Conservation (phyloP, 2,329 filamentous ascomycete genomes). For the Nemania sp. region DNA sequence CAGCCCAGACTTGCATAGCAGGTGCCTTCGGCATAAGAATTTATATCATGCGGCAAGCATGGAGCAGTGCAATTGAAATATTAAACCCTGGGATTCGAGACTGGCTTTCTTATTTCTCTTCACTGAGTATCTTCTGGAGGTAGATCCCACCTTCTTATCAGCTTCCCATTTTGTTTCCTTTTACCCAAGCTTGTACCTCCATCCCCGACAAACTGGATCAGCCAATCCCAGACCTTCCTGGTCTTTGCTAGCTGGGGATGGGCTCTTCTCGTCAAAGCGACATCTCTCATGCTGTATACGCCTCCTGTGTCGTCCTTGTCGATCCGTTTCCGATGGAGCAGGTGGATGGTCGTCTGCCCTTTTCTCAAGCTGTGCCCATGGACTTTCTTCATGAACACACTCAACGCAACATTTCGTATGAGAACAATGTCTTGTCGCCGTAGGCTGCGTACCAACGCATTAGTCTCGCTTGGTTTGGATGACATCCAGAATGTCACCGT, state of each 20-base stretch:
- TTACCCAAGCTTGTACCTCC: conserved; percentile 35
- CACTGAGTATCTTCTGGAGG: conserved; percentile 39
- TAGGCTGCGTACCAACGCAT: conserved; percentile 46
- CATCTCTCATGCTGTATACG: conserved; percentile 57
- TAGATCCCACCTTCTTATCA: conserved; percentile 39
- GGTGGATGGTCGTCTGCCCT: conserved; percentile 68
- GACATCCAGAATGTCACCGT: conserved; percentile 80
- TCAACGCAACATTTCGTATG: conserved; percentile 76
- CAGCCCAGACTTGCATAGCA: too few species aligned
- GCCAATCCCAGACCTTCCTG: conserved; percentile 73
- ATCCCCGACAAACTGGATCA: conserved; percentile 66
- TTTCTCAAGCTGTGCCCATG: conserved; percentile 81
- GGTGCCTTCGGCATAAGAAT: too few species aligned
- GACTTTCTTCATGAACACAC: conserved; percentile 74
- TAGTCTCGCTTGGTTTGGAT: conserved; percentile 37
- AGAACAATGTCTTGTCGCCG: conserved; percentile 77
- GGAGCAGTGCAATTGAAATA: too few species aligned
- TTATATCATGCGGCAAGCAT: too few species aligned
- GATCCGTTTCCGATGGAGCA: conserved; percentile 62
- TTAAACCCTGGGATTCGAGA: too few species aligned
- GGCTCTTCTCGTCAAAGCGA: conserved; percentile 43
- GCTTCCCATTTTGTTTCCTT: conserved; percentile 34
- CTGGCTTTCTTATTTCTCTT: not conserved
- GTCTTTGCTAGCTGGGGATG: conserved; percentile 65
- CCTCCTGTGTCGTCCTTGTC: conserved; percentile 58